Percentiles rank a stretch among this genome's conserved stretches.
These are phyloP conservation scores for Fusarium penzigii DNA, from an alignment of 2,329 filamentous ascomycete genomes.

Conservation along the genomic window DNA sequence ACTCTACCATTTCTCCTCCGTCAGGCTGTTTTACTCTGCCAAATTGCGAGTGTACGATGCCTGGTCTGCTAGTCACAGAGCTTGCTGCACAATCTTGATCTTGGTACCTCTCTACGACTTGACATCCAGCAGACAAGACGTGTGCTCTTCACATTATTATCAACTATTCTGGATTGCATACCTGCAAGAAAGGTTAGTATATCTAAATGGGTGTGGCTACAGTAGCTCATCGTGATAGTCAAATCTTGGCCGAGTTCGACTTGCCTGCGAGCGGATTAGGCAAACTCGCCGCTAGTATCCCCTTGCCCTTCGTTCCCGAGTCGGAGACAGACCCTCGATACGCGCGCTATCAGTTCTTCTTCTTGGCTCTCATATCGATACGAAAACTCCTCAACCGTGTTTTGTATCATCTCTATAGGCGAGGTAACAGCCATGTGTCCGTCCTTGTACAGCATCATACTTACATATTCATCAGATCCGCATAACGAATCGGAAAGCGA, in stretches of 20 bases:
- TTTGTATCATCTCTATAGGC: conserved; percentile 14
- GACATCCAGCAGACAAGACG: accelerated
- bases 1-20: too few species aligned
- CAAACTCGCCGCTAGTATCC: conserved; percentile 11
- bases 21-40: conserved; percentile 12
- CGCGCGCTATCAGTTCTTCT: conserved; percentile 17
- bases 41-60: conserved; percentile 14
- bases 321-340: conserved; percentile 5
- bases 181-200: conserved; percentile 14
- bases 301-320: conserved; percentile 11
- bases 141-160: conserved; percentile 7
- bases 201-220: background rate
- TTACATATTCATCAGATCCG: background rate
- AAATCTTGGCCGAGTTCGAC: conserved; percentile 18
- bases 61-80: conserved; percentile 12
- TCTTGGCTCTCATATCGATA: conserved; percentile 17
- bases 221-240: background rate
- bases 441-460: too few species aligned
- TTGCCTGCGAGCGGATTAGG: conserved; percentile 19
- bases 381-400: conserved; percentile 16
- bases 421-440: background rate
- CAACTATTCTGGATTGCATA: conserved; percentile 19
- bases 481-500: background rate
- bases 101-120: conserved; percentile 7
- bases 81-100: conserved; percentile 14